A percentile compares a stretch with the other conserved stretches of the same genome.
phyloP scores from a whole-genome alignment of 2,329 filamentous ascomycete genomes.

The Neonectria neomacrospora region DNA sequence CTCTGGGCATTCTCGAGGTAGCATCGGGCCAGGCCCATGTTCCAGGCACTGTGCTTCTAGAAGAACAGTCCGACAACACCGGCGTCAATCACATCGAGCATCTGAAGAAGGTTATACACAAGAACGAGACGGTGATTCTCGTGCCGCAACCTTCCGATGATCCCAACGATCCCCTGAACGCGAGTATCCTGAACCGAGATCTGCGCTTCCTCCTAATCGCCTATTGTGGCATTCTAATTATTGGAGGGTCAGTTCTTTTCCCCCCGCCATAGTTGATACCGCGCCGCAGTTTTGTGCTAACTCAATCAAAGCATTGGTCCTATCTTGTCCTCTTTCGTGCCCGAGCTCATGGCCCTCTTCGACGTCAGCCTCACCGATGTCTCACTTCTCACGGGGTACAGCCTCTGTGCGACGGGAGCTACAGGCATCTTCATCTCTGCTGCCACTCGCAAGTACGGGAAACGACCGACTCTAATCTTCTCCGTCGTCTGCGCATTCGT shows the following conservation, averaged over 20 bases:
- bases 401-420: constrained; percentile 1
- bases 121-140: constrained; percentile 5
- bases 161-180: constrained; percentile 12
- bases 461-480: constrained; percentile 4
- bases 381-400: constrained; percentile 2
- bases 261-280: too few species aligned
- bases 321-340: not conserved
- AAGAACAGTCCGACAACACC: not conserved
- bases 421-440: not conserved
- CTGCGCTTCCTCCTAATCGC: constrained; percentile 1
- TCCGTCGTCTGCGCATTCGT: constrained; percentile 9
- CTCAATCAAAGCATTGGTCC: not conserved
- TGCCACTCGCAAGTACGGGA: constrained; percentile 3
- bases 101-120: not conserved
- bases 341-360: not conserved
- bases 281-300: not conserved
- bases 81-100: not conserved
- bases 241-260: not conserved
- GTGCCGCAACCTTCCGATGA: constrained; percentile 11
- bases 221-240: not conserved
- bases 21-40: not conserved
- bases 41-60: constrained; percentile 12
- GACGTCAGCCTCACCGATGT: not conserved
- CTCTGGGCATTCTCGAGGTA: constrained; percentile 1
- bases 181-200: not conserved